Base-by-base conservation (phyloP, 768 basidiomycete genomes). In the Amanita rimosa region DNA sequence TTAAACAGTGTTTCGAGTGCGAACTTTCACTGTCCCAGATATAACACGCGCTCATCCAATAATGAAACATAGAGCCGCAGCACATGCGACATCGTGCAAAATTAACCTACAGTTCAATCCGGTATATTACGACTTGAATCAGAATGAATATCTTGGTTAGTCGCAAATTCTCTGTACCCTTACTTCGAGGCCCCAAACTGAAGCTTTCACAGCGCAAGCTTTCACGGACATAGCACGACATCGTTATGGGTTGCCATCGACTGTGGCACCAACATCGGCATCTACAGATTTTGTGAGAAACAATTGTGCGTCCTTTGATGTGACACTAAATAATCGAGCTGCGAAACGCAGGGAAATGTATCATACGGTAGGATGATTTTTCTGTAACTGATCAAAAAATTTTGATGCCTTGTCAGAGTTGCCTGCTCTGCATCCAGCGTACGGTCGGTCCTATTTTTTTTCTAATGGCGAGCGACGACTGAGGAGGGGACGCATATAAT, bases 261-360 rank as follows among this genome's bases (percentile, higher is more conserved):
- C 55, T 4, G 50, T 57, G 4, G 51, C 46, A 37, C 64, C 57
- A 8, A 64, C 70, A 3, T 67, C 76, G 14, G 85, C 83, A 3
- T 87, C 84, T 4, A 86, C 86, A 7, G 86, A 89, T 62, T 87
- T 88, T 60, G 86, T 87, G 53, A 67, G 83, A 69, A 26, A 29
- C 44, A 6, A 38, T 38, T 43, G 14, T 51, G 27, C 41, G 34
- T 3, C 3, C 48, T 45, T 26, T 49, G 33, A 36, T 43, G 31
- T 46, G 27, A 51, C 49, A 44, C 50, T 49, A 34, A 44, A 11
- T 33, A 44, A 11, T 33, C 39, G 37, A 54, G 22, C 11, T 8
- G 17, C 24, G 8, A 42, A 8, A 14, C n/a, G 26, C 22, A 59
- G 85, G 86, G 86, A 1, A 86, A 88, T 53, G 76, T 89, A 44